Percentiles rank a stretch among this genome's conserved stretches.
phyloP scores from a whole-genome alignment of 2,329 filamentous ascomycete genomes.

The Raffaelea albimanens region DNA sequence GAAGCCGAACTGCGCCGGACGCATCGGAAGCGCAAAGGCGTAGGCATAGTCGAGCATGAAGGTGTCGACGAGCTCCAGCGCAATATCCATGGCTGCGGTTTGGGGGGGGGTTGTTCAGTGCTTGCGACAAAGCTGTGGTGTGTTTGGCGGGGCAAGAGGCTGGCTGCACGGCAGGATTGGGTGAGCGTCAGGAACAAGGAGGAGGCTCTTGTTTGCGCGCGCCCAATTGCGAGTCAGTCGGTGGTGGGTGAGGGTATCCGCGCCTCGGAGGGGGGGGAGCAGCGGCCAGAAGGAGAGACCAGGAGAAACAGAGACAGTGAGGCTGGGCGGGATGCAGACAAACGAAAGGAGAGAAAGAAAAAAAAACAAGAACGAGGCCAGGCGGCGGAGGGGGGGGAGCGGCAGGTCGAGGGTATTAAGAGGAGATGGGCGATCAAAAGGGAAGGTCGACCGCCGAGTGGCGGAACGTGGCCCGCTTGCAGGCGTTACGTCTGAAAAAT shows the following conservation, averaged over 20 bases:
- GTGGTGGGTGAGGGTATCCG: no score
- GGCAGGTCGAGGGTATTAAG: background rate
- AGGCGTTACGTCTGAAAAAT: no score
- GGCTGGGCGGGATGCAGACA: no score
- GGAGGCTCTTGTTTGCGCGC: no score
- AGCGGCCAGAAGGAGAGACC: no score
- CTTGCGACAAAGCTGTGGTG: background rate
- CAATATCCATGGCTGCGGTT: constrained; percentile 68
- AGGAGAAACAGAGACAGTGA: no score
- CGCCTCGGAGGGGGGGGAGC: no score
- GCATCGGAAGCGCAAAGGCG: constrained; percentile 57
- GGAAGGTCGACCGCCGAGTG: background rate
- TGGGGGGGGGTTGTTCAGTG: background rate
- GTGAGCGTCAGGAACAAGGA: no score
- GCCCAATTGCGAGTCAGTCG: no score
- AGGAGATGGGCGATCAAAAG: background rate
- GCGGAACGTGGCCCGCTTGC: background rate
- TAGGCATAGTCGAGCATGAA: constrained; percentile 75
- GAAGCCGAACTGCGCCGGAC: constrained; percentile 41
- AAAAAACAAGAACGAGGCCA: background rate
- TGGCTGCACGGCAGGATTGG: no score
- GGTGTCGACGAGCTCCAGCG: constrained; percentile 77
- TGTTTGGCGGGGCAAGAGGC: background rate
- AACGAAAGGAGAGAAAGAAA: background rate
- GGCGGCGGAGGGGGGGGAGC: background rate